Evolutionary conservation across 495 filamentous ascomycete genomes (phyloP), one percentile per base, ranked within the genome.

Genomic region (Hapsidospora chrysogenum): DNA sequence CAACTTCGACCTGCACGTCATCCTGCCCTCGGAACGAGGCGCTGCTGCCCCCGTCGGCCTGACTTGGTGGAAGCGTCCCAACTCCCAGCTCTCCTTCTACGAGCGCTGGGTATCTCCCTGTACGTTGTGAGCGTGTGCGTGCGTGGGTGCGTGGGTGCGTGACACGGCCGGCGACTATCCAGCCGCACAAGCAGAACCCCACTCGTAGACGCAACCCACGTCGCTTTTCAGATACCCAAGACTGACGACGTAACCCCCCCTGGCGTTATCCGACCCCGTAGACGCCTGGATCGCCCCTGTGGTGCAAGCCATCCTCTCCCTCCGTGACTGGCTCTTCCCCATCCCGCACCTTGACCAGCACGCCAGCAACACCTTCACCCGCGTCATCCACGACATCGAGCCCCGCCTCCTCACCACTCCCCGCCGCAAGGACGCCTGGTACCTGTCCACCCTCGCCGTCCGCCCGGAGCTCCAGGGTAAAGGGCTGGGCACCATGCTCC

Each of bases 371-470:
- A 22, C 23, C n/a, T 27, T 36, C n/a, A 23, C 17, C 21, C 33
- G 33, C 33, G 15, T 7, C 33, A 25, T 36, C 23, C 21, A 19
- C 8, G 16, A 21, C 20, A 27, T 36, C 21, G 33, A 36, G n/a
- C 10, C 10, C 5, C 4, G 20, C 9, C 22, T 36, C 33, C 25
- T 36, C 33, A 23, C 4, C 3, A 15, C 9, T 22, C 22, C 22
- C 20, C 17, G 16, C 21, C 33, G 21, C 33, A 15, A 17, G 5
- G 23, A 27, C n/a, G 22, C 20, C 20, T 36, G 33, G 33, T 36
- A 36, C 10, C 33, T 36, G 20, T 25, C 20, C 21, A 36, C 33
- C 1, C 33, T 36, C 9, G 33, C 33, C 33, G 33, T 36, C 16
- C 21, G 26, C 11, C 33, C 33, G 0, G 22, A 16, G 6, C n/a